These are phyloP conservation scores for Asclepias syriaca DNA, from an alignment of 257 asterid species.

Conservation along the genomic window DNA sequence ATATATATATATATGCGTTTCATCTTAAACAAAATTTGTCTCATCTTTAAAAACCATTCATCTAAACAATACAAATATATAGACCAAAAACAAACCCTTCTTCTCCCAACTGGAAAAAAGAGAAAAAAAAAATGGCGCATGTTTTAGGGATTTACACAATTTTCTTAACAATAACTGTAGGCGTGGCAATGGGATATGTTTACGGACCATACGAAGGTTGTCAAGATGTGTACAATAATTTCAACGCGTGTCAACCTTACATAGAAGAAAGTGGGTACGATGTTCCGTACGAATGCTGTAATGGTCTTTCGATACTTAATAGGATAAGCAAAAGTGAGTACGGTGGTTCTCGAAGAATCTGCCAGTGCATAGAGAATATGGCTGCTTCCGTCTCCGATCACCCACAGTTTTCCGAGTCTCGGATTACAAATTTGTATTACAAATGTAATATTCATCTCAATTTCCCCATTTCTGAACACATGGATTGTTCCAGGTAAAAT, in stretches of 20 bases:
- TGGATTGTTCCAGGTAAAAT: conserved; percentile 31
- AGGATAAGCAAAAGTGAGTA: conserved; percentile 8
- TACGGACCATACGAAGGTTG: conserved; percentile 6
- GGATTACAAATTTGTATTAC: conserved; percentile 23
- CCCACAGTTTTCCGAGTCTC: conserved; percentile 5
- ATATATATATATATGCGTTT: no score
- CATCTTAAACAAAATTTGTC: no score
- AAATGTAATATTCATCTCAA: conserved; percentile 29
- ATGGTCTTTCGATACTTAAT: conserved; percentile 16
- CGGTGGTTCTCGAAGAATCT: conserved; percentile 20
- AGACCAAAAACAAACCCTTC: no score
- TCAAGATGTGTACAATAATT: conserved; percentile 23
- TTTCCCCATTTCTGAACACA: conserved; percentile 40
- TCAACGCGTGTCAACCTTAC: conserved; percentile 11
- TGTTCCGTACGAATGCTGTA: conserved; percentile 3
- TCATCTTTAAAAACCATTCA: no score
- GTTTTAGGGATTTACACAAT: not conserved
- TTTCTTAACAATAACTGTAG: not conserved
- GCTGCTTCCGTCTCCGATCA: conserved; percentile 1
- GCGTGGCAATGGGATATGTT: not conserved
- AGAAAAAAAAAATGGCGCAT: not conserved
- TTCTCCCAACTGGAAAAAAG: no score
- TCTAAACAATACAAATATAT: no score
- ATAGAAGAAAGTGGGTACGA: conserved; percentile 10
- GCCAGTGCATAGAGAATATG: conserved; percentile 30